These are phyloP conservation scores for Cystobasidium onofrii DNA, from an alignment of 768 basidiomycete species.

Conservation along the genomic window DNA sequence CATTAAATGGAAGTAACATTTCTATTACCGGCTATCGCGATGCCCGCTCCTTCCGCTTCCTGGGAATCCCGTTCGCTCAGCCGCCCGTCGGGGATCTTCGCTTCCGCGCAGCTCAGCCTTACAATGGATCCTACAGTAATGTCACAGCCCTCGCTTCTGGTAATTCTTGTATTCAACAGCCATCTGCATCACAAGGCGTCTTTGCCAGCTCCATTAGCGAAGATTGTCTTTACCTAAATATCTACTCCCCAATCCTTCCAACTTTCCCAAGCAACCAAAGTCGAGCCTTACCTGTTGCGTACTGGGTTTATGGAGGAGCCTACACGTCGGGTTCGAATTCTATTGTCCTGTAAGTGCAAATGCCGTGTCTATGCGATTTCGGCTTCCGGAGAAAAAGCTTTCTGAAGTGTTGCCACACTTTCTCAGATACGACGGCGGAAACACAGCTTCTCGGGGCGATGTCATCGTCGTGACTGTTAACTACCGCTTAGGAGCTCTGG, in stretches of 20 bases:
- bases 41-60: constrained; percentile 47
- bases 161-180: constrained; percentile 16
- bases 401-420: neutral
- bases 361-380: neutral
- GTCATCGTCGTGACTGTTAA: constrained; percentile 39
- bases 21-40: constrained; percentile 28
- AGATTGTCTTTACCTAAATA: constrained; percentile 52
- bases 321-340: constrained; percentile 37
- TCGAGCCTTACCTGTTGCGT: constrained; percentile 49
- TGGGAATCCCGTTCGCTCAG: constrained; percentile 58
- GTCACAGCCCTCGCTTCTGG: neutral
- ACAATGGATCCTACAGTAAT: constrained; percentile 41
- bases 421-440: constrained; percentile 32
- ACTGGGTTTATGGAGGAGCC: constrained; percentile 51
- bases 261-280: neutral
- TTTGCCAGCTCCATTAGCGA: constrained; percentile 42
- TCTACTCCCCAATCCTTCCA: constrained; percentile 49
- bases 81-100: constrained; percentile 55
- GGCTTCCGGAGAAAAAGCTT: neutral
- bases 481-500: constrained; percentile 33
- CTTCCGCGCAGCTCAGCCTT: constrained; percentile 54
- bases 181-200: neutral
- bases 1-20: neutral
- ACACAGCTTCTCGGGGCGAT: constrained; percentile 32
- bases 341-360: neutral